Conservation (phyloP, 495 filamentous ascomycete species). For the Penicillium crystallinum region DNA sequence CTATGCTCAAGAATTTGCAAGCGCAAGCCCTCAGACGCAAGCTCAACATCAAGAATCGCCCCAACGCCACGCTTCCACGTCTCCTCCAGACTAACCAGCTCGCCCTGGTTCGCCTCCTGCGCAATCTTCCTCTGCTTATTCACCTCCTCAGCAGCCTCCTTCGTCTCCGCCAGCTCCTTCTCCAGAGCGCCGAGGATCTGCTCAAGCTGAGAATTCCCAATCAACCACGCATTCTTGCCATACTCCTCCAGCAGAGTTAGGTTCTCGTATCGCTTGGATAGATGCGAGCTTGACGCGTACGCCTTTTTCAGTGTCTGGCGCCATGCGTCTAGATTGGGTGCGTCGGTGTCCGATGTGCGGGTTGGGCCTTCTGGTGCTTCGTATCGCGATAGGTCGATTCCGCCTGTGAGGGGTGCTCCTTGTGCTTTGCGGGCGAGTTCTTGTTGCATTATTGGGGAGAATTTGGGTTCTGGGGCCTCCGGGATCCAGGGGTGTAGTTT, state of each 20-base stretch:
- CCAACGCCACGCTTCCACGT: constrained; percentile 68
- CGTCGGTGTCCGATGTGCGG: constrained; percentile 25
- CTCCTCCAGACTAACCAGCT: constrained; percentile 64
- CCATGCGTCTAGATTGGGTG: constrained; percentile 36
- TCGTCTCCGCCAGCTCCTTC: constrained; percentile 63
- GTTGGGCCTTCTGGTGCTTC: constrained; percentile 53
- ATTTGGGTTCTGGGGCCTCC: constrained; percentile 34
- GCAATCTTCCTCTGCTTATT: constrained; percentile 63
- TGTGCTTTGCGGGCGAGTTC: constrained; percentile 58
- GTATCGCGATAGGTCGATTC: constrained; percentile 79
- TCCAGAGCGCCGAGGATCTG: constrained; percentile 66
- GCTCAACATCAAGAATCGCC: constrained; percentile 68
- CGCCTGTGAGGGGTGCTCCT: constrained; percentile 48
- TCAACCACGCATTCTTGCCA: constrained; percentile 88
- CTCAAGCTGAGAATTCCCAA: constrained; percentile 76
- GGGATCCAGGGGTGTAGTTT: constrained; percentile 39
- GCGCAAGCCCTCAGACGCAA: constrained; percentile 65
- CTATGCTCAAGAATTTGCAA: constrained; percentile 56
- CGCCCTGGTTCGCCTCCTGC: constrained; percentile 65
- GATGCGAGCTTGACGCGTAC: constrained; percentile 62
- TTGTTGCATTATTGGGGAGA: constrained; percentile 56
- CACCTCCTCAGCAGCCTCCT: constrained; percentile 60
- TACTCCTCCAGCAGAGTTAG: constrained; percentile 68
- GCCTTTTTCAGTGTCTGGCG: constrained; percentile 38
- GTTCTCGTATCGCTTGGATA: constrained; percentile 60